A percentile compares a stretch with the other conserved stretches of the same genome.
Evolutionary conservation across 805 yeast genomes (phyloP).

Genomic region (Myxozyma melibiosi): DNA sequence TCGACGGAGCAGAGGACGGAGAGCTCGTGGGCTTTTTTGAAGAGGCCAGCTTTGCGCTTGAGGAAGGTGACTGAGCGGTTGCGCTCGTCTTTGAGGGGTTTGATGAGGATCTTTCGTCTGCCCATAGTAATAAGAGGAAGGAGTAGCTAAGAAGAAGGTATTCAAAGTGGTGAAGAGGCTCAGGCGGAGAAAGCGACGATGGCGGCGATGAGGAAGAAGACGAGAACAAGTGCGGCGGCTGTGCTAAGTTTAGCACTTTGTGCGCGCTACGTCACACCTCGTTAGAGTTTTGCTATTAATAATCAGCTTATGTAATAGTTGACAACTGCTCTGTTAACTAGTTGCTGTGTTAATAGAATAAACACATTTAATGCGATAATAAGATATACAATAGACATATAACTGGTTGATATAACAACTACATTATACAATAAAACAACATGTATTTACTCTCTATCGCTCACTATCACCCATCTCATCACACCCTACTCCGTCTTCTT

Average conservation of each 20-base stretch:
- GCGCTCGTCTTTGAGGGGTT: slow-evolving; percentile 88
- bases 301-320: too few relatives aligned
- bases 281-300: too few relatives aligned
- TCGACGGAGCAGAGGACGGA: slow-evolving; percentile 92
- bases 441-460: too few relatives aligned
- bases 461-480: too few relatives aligned
- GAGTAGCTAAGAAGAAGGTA: not conserved
- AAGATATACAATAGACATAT: too few relatives aligned
- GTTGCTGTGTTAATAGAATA: not conserved
- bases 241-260: slow-evolving; percentile 13
- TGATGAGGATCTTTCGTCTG: slow-evolving; percentile 91
- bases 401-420: too few relatives aligned
- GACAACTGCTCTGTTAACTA: too few relatives aligned
- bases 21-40: slow-evolving; percentile 77
- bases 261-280: not conserved
- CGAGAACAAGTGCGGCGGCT: slow-evolving; percentile 15
- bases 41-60: slow-evolving; percentile 91
- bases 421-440: too few relatives aligned
- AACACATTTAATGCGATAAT: too few relatives aligned
- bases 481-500: not conserved
- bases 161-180: not conserved
- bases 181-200: not conserved
- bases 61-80: slow-evolving; percentile 75
- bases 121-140: slow-evolving; percentile 62
- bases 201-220: not conserved